phyloP scores from a whole-genome alignment of 306 rosid genomes.

The Ochetophila trinervis region DNA sequence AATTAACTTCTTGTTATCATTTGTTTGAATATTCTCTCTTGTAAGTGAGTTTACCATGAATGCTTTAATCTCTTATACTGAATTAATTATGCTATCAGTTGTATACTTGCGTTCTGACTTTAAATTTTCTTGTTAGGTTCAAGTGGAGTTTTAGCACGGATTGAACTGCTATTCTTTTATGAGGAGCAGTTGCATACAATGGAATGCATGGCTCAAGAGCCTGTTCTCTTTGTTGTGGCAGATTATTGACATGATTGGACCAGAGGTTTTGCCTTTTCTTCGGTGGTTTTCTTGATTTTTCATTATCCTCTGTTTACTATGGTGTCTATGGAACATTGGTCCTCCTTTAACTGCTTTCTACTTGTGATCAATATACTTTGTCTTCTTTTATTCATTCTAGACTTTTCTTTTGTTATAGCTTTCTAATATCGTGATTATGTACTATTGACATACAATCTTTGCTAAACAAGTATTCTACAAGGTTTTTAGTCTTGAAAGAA shows the following conservation, averaged over 20 bases:
- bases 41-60: constrained; percentile 15
- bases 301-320: background rate
- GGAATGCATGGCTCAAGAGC: constrained; percentile 99
- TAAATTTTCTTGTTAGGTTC: constrained; percentile 59
- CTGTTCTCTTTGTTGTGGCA: constrained; percentile 98
- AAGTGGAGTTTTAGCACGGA: constrained; percentile 85
- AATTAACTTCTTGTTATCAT: background rate
- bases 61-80: constrained; percentile 2
- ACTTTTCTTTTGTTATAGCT: background rate
- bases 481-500: constrained; percentile 3
- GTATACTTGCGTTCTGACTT: constrained; percentile 26
- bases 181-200: constrained; percentile 99
- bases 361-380: background rate
- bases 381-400: background rate
- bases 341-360: background rate
- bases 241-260: constrained; percentile 90
- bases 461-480: background rate
- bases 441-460: background rate
- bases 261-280: constrained; percentile 65
- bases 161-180: constrained; percentile 93
- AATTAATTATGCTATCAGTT: constrained; percentile 15
- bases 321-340: constrained; percentile 1
- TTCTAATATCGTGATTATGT: background rate
- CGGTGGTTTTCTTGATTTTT: constrained; percentile 16
- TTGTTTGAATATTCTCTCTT: background rate